Evolutionary conservation across 495 filamentous ascomycete species (phyloP).

Genomic region (Evernia prunastri): DNA sequence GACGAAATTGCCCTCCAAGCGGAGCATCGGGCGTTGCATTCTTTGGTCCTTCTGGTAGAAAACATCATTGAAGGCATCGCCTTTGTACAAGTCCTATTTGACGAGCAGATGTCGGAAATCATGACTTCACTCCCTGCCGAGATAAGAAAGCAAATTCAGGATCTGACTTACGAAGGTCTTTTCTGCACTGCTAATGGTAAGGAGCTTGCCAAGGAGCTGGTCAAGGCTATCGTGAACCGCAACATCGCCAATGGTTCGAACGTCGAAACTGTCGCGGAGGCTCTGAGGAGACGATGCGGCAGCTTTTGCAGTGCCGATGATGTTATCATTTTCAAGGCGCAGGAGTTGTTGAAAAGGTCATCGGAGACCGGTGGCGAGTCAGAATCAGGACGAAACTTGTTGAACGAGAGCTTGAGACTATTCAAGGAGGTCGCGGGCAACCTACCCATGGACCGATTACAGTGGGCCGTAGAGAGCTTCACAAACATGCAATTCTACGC

Average conservation of each 20-base stretch:
- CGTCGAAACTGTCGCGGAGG: constrained; percentile 94
- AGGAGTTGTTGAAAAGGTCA: constrained; percentile 84
- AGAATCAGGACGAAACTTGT: constrained; percentile 67
- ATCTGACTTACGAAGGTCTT: constrained; percentile 77
- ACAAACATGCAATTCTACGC: constrained; percentile 79
- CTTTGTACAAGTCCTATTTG: constrained; percentile 87
- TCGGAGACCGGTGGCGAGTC: constrained; percentile 67
- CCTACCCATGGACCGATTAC: constrained; percentile 73
- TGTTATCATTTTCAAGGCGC: constrained; percentile 95
- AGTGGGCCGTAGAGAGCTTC: constrained; percentile 71
- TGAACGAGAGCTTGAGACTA: constrained; percentile 81
- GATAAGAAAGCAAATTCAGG: constrained; percentile 57
- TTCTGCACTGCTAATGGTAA: constrained; percentile 74
- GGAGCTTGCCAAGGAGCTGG: constrained; percentile 89
- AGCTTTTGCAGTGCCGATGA: constrained; percentile 96
- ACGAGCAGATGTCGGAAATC: constrained; percentile 86
- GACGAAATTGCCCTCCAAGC: constrained; percentile 86
- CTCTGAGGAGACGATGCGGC: constrained; percentile 80
- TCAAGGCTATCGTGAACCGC: constrained; percentile 95
- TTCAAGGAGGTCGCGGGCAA: constrained; percentile 81
- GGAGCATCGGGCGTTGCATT: constrained; percentile 87
- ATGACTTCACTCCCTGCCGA: constrained; percentile 66
- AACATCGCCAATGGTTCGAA: constrained; percentile 94
- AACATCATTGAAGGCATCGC: constrained; percentile 93
- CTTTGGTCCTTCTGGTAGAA: constrained; percentile 70